These are phyloP conservation scores for Penicillium griseofulvum DNA, from an alignment of 2,329 filamentous ascomycete species.

Conservation along the genomic window DNA sequence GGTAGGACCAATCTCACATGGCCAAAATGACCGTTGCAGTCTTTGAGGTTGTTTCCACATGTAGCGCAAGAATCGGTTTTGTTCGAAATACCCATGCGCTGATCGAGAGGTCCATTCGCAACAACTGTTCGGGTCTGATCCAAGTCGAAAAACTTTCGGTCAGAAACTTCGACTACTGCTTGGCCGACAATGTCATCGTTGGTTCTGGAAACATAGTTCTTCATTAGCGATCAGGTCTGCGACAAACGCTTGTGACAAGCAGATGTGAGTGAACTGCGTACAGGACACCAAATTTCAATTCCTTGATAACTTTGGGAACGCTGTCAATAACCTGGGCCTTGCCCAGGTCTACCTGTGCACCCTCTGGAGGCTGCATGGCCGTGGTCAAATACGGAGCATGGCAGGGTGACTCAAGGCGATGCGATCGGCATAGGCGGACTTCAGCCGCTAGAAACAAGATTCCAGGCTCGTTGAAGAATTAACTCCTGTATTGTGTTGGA, in stretches of 20 bases:
- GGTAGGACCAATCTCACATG: conserved; percentile 87
- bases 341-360: conserved; percentile 48
- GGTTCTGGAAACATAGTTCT: conserved; percentile 54
- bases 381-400: conserved; percentile 39
- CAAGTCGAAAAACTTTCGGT: conserved; percentile 89
- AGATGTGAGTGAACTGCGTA: conserved; percentile 45
- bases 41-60: conserved; percentile 74
- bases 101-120: conserved; percentile 81
- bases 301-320: conserved; percentile 85
- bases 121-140: conserved; percentile 73
- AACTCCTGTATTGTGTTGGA: background rate
- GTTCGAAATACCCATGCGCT: conserved; percentile 81
- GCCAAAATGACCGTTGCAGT: conserved; percentile 93
- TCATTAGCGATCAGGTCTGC: conserved; percentile 18
- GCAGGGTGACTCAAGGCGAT: conserved; percentile 29
- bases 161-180: conserved; percentile 90
- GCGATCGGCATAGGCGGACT: conserved; percentile 21
- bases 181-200: conserved; percentile 95
- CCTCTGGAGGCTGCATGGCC: conserved; percentile 43
- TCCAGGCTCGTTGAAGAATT: background rate
- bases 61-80: conserved; percentile 78
- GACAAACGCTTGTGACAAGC: conserved; percentile 5
- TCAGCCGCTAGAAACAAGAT: conserved; percentile 15
- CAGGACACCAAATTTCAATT: conserved; percentile 92
- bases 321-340: conserved; percentile 91